phyloP scores from a whole-genome alignment of 306 rosid genomes.

The Comarum palustre region DNA sequence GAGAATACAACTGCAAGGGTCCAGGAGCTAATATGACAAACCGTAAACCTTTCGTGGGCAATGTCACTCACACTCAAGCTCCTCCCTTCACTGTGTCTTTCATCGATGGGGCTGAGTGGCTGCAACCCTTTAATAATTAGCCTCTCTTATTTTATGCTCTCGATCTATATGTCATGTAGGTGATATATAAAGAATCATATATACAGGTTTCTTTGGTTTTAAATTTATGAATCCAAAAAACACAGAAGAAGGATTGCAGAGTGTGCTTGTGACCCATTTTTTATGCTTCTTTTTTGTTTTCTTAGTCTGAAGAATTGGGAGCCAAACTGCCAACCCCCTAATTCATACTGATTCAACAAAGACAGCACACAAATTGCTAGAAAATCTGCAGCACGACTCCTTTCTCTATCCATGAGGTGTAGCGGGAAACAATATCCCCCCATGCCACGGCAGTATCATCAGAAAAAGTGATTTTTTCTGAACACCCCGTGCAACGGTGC shows the following conservation, averaged over 20 bases:
- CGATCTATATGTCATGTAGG: too few species aligned
- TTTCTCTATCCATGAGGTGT: too few species aligned
- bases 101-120: conserved; percentile 65
- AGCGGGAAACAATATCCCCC: too few species aligned
- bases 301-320: not conserved
- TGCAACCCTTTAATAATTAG: conserved; percentile 24
- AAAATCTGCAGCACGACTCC: too few species aligned
- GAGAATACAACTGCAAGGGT: conserved; percentile 75
- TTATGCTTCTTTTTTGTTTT: not conserved
- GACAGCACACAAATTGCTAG: too few species aligned
- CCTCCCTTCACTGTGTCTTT: conserved; percentile 47
- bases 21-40: conserved; percentile 42
- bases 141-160: not conserved
- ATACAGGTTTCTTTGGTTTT: not conserved
- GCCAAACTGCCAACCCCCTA: not conserved
- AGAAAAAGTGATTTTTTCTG: too few species aligned
- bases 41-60: conserved; percentile 58
- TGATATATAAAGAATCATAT: too few species aligned
- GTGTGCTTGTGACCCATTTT: not conserved
- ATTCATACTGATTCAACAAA: not conserved
- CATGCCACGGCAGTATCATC: too few species aligned
- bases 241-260: not conserved
- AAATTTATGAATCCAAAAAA: not conserved
- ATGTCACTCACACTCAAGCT: conserved; percentile 55
- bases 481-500: too few species aligned